Evolutionary conservation across 2,329 filamentous ascomycete genomes (phyloP).

Genomic region (Alternaria rosae): DNA sequence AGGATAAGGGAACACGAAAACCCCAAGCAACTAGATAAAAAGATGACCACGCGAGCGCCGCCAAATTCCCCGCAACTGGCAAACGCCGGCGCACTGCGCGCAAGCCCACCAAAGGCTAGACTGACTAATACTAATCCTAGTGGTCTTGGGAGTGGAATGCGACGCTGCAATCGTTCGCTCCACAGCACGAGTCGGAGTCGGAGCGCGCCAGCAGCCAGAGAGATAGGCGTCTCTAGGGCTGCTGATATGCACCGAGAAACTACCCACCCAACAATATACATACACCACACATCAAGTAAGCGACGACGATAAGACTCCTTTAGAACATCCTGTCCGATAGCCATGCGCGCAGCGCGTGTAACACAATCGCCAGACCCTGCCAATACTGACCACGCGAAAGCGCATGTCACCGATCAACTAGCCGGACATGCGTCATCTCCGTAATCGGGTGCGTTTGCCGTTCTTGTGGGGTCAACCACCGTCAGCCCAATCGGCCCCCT

Average conservation of each 20-base stretch:
- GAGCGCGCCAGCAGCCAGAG: not conserved
- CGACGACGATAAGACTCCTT: not conserved
- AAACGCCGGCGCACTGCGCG: not conserved
- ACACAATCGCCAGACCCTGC: not conserved
- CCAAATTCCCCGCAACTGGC: constrained; percentile 3
- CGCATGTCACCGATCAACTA: constrained; percentile 5
- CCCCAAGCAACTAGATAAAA: constrained; percentile 3
- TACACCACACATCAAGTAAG: not conserved
- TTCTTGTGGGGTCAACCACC: not conserved
- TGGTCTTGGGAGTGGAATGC: constrained; percentile 2
- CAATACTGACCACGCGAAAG: not conserved
- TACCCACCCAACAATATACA: not conserved
- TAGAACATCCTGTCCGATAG: not conserved
- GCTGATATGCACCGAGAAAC: not conserved
- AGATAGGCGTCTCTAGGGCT: not conserved
- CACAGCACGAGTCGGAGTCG: constrained; percentile 6
- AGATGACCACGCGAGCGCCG: not conserved
- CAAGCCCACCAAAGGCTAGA: constrained; percentile 10
- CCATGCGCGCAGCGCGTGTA: not conserved
- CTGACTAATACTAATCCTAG: not conserved
- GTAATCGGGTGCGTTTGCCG: constrained; percentile 5
- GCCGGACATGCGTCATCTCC: constrained; percentile 12
- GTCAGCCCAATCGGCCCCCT: not conserved
- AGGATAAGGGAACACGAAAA: not conserved
- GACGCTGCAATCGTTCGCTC: constrained; percentile 14